Evolutionary conservation across 2,329 filamentous ascomycete species (phyloP).

Genomic region (Thelonectria discophora): DNA sequence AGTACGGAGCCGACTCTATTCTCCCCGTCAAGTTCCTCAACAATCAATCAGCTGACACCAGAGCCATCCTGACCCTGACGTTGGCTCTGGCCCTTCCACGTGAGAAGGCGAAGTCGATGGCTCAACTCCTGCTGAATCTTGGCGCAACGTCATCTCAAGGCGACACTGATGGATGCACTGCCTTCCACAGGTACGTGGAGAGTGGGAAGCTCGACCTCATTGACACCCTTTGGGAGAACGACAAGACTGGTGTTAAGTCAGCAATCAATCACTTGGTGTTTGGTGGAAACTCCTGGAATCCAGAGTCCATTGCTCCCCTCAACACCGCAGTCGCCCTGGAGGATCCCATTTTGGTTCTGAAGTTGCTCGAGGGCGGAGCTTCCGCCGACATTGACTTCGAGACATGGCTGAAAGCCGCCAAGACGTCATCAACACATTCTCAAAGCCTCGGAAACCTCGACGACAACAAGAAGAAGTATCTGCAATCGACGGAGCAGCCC

Average conservation of each 20-base stretch:
- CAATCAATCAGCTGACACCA: slow-evolving; percentile 57
- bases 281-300: slow-evolving; percentile 44
- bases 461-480: slow-evolving; percentile 59
- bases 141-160: slow-evolving; percentile 80
- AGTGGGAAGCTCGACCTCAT: slow-evolving; percentile 58
- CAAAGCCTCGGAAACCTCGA: slow-evolving; percentile 52
- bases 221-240: slow-evolving; percentile 61
- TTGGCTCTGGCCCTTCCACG: slow-evolving; percentile 72
- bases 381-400: slow-evolving; percentile 68
- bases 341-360: slow-evolving; percentile 62
- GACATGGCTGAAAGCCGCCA: slow-evolving; percentile 67
- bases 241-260: slow-evolving; percentile 67
- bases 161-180: slow-evolving; percentile 70
- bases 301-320: slow-evolving; percentile 59
- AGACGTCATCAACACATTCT: slow-evolving; percentile 52
- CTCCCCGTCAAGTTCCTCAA: slow-evolving; percentile 75
- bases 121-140: slow-evolving; percentile 69
- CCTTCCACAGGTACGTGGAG: slow-evolving; percentile 71
- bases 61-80: slow-evolving; percentile 73
- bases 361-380: slow-evolving; percentile 72
- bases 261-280: slow-evolving; percentile 73
- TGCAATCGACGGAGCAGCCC: slow-evolving; percentile 66
- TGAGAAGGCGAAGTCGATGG: slow-evolving; percentile 72
- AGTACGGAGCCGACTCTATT: slow-evolving; percentile 81
- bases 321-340: slow-evolving; percentile 65